Percentiles rank a stretch among this genome's conserved stretches.
Evolutionary conservation across 1,284 basidiomycete genomes (phyloP).

Genomic region (Cutaneotrichosporon arboriforme): DNA sequence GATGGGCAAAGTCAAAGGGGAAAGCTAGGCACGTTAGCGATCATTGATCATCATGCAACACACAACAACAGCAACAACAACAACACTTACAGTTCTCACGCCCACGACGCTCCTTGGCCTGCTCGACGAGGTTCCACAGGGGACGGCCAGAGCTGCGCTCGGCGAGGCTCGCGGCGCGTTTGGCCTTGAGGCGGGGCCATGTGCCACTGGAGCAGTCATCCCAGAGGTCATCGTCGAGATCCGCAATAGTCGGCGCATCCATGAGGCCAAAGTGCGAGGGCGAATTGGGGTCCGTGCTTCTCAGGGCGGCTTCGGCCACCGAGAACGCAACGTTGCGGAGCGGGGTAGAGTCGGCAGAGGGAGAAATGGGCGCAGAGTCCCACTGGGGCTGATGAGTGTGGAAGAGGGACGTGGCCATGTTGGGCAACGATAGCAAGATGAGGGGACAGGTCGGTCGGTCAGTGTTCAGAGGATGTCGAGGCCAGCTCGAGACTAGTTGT

Average conservation of each 20-base stretch:
- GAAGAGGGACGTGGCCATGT: constrained; percentile 4
- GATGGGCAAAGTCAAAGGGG: too few relatives aligned
- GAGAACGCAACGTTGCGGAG: constrained; percentile 30
- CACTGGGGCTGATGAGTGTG: neutral
- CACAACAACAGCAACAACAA: neutral
- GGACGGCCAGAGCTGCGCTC: constrained; percentile 15
- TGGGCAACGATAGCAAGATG: neutral
- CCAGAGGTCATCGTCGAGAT: neutral
- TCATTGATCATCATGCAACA: neutral
- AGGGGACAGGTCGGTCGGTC: neutral
- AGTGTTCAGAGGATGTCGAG: constrained; percentile 3
- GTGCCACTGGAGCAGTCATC: neutral
- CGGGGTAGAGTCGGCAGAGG: neutral
- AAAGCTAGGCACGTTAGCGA: too few relatives aligned
- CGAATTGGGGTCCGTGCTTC: constrained; percentile 36
- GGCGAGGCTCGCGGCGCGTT: constrained; percentile 15
- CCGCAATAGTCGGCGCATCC: constrained; percentile 2
- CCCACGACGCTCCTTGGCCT: constrained; percentile 33
- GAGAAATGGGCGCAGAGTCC: neutral
- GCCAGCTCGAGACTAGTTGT: constrained; percentile 7
- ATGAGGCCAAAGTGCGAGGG: constrained; percentile 24
- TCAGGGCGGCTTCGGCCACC: constrained; percentile 42
- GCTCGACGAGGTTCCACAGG: constrained; percentile 39
- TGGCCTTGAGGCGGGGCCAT: constrained; percentile 6
- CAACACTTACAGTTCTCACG: constrained; percentile 18